Conservation (phyloP, 2,329 filamentous ascomycete genomes). For the Truncatella angustata region DNA sequence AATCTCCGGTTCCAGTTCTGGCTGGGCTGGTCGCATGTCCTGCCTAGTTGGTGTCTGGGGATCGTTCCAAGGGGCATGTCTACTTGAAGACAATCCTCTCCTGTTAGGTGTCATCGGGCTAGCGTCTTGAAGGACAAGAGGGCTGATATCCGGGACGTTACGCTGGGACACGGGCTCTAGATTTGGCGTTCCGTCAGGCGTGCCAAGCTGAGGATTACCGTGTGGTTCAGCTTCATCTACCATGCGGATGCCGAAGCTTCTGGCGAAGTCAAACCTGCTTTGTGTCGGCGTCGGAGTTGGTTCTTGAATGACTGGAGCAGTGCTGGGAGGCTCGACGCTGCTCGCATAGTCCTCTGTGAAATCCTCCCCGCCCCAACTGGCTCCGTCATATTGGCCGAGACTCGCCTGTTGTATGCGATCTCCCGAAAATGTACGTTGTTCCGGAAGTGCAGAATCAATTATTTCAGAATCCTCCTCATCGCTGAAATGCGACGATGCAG, state of each 20-base stretch:
- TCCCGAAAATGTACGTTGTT: not conserved
- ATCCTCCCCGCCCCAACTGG: not conserved
- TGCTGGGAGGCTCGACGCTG: not conserved
- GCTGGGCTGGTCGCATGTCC: not conserved
- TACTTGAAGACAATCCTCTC: not conserved
- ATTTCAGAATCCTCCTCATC: conserved; percentile 3
- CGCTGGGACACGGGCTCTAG: not conserved
- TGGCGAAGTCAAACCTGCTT: not conserved
- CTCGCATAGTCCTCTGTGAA: not conserved
- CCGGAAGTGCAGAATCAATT: not conserved
- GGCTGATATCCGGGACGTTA: conserved; percentile 4
- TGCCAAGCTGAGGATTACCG: not conserved
- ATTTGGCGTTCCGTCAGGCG: not conserved
- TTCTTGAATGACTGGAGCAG: not conserved
- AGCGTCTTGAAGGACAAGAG: not conserved
- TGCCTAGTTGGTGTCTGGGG: not conserved
- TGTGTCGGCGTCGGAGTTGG: not conserved
- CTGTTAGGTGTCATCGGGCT: conserved; percentile 3
- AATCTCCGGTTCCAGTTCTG: not conserved
- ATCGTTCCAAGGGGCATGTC: not conserved
- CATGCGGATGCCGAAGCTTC: not conserved
- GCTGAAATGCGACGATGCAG: conserved; percentile 5
- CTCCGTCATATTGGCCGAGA: not conserved
- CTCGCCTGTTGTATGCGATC: not conserved
- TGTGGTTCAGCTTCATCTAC: not conserved